phyloP scores from a whole-genome alignment of 192 early-diverging fungal species.

The Coemansia sp. region DNA sequence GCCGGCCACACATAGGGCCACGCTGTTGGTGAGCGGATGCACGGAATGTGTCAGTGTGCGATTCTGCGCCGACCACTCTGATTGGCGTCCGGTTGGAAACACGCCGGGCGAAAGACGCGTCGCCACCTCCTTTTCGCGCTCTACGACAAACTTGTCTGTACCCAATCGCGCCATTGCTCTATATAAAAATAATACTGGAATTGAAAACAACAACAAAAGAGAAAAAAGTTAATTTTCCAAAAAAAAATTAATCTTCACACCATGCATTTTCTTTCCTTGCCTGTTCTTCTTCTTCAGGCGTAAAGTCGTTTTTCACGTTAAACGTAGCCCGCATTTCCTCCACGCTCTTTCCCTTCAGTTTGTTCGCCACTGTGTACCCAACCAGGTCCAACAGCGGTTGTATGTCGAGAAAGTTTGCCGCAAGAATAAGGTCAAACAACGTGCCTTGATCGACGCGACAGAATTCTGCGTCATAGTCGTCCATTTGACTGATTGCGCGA shows the following conservation, averaged over 20 bases:
- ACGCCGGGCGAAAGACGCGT: slow-evolving; percentile 21
- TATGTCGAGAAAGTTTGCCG: slow-evolving; percentile 85
- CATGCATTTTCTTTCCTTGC: slow-evolving; percentile 64
- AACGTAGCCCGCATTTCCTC: slow-evolving; percentile 82
- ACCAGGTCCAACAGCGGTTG: slow-evolving; percentile 66
- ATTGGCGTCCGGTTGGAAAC: slow-evolving; percentile 26
- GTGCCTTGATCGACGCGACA: slow-evolving; percentile 93
- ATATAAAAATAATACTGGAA: neutral
- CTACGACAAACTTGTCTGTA: slow-evolving; percentile 29
- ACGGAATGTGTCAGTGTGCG: slow-evolving; percentile 30
- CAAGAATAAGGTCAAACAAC: slow-evolving; percentile 86
- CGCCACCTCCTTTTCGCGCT: slow-evolving; percentile 23
- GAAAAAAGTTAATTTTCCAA: slow-evolving; percentile 13
- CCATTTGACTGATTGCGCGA: slow-evolving; percentile 72
- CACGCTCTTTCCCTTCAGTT: slow-evolving; percentile 84
- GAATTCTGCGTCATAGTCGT: slow-evolving; percentile 88
- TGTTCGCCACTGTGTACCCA: slow-evolving; percentile 88
- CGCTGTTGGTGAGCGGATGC: slow-evolving; percentile 23
- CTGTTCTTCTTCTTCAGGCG: slow-evolving; percentile 69
- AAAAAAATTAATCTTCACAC: slow-evolving; percentile 45
- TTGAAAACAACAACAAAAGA: neutral
- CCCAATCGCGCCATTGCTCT: slow-evolving; percentile 18
- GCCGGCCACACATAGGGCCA: slow-evolving; percentile 30
- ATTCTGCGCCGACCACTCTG: slow-evolving; percentile 37
- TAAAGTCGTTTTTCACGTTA: slow-evolving; percentile 69